phyloP scores from a whole-genome alignment of 768 basidiomycete genomes.

The Rhodocollybia butyracea region DNA sequence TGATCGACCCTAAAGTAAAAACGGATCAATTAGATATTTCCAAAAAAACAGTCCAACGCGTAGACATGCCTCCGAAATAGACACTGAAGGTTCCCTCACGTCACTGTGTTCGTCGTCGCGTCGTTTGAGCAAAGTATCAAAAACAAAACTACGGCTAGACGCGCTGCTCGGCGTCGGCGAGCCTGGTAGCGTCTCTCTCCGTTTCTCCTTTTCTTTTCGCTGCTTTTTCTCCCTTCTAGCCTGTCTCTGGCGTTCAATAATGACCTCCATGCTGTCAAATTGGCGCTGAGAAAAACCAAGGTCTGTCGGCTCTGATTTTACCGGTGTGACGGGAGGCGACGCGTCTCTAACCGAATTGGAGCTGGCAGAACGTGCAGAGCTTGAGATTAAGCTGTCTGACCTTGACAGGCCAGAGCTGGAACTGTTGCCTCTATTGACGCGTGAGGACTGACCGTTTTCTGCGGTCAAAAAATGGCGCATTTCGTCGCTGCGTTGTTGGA shows the following conservation, averaged over 20 bases:
- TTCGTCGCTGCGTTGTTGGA: slow-evolving; percentile 66
- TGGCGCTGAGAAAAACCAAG: slow-evolving; percentile 46
- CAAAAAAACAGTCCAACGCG: slow-evolving; percentile 18
- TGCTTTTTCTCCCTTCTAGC: slow-evolving; percentile 49
- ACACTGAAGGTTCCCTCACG: slow-evolving; percentile 27
- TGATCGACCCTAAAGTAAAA: slow-evolving; percentile 23
- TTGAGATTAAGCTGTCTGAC: slow-evolving; percentile 28
- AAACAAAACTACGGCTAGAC: slow-evolving; percentile 41
- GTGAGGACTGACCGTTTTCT: slow-evolving; percentile 43
- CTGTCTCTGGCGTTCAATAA: slow-evolving; percentile 69
- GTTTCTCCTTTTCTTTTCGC: slow-evolving; percentile 47
- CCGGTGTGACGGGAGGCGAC: slow-evolving; percentile 57
- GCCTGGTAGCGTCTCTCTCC: slow-evolving; percentile 26
- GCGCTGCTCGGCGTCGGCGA: slow-evolving; percentile 51
- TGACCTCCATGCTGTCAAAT: slow-evolving; percentile 73
- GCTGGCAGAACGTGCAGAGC: slow-evolving; percentile 41
- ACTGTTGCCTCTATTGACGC: slow-evolving; percentile 34
- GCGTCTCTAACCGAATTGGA: slow-evolving; percentile 50
- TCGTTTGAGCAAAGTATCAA: slow-evolving; percentile 49
- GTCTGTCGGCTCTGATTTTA: slow-evolving; percentile 62
- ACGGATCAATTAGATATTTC: slow-evolving; percentile 15
- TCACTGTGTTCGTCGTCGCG: slow-evolving; percentile 50
- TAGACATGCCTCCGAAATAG: slow-evolving; percentile 39
- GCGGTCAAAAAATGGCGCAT: slow-evolving; percentile 77
- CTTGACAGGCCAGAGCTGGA: slow-evolving; percentile 34